Base-by-base conservation (phyloP, 805 yeast species). In the Yarrowia bubula region DNA sequence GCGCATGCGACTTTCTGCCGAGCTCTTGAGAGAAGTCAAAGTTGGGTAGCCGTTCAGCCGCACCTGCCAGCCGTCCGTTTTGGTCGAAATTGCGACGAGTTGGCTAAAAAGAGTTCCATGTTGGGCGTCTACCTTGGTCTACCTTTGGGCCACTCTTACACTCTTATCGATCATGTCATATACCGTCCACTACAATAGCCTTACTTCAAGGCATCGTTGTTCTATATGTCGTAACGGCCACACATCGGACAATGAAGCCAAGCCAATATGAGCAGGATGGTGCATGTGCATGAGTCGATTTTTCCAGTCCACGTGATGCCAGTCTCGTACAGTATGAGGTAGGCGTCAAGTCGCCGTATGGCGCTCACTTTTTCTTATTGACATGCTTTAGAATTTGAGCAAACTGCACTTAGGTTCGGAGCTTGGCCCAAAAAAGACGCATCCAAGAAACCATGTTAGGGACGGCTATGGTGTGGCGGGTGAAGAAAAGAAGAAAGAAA, bases 1-100 rank as follows among this genome's bases (percentile, higher is more conserved):
- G 55, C 6, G 43, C 43, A 37, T 51, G 33, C 43, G 58, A 33
- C 43, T 22, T 17, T 15, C n/a, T 10, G 37, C 15, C 10, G 35
- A 31, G 17, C 37, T 31, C 28, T 44, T 44, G n/a, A n/a, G 47
- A 7, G 15, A 43, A 33, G 38, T 17, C 55, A 48, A 35, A 47
- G 35, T 28, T 13, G 37, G 35, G 15, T 17, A 48, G 55, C 31
- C 55, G 41, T 35, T 48, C 55, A 48, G 55, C 55, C 55, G 55
- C 42, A 35, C 53, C 38, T 47, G 28, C 22, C 53, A 47, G 39
- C 32, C 53, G 17, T 47, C 39, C 39, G 28, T 47, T 47, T 47
- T 47, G 7, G 53, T 15, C 53, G 17, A 18, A 10, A 31, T 46
- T 46, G 17, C 10, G 51, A 32, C 51, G 13, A 9, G 14, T 8